Base-by-base conservation (phyloP, 495 filamentous ascomycete genomes). In the Aspergillus diversus region DNA sequence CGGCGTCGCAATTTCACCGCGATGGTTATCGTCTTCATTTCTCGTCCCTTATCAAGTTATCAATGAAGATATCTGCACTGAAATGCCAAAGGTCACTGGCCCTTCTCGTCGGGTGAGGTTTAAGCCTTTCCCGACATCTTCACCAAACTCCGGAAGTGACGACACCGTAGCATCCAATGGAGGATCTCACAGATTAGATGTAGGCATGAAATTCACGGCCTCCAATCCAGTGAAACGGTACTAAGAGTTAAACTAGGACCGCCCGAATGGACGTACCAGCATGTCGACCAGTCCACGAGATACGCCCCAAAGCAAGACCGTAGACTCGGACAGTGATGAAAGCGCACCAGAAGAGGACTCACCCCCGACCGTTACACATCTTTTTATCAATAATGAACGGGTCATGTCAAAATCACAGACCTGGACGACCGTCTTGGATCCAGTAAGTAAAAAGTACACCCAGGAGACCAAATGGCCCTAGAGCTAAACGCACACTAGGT, bases 341-440 rank as follows among this genome's bases (percentile, higher is more conserved):
- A 13, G 5, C 12, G 32, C 16, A 6, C 33, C 33, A 39, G 55
- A 32, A 12, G 12, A 33, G 21, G 51, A 54, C 4, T 13, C 47
- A 15, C 55, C 58, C 7, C 58, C 67, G 12, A 59, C 63, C 2
- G 61, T 68, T 8, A 64, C 67, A 21, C 67, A 68, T 47, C 52
- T 72, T 4, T 73, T 71, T 47, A 66, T 73, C 54, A 67, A 67
- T 47, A 71, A 73, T 56, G 43, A 61, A 39, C 51, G 51, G 8
- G 59, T 71, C 1, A 64, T 73, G 62, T 73, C 68, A 17, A 63
- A 55, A 35, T 68, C 71, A 7, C 63, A 67, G 48, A 64, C 54
- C 16, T 73, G 68, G 71, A 69, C 57, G 0, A 71, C 59, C 55
- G 69, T 71, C 3, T 33, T 73, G 9, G 68, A 73, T 55, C 71